Percentiles rank a stretch among this genome's conserved stretches.
phyloP scores from a whole-genome alignment of 2,329 filamentous ascomycete species.

The Xylaria sp. region DNA sequence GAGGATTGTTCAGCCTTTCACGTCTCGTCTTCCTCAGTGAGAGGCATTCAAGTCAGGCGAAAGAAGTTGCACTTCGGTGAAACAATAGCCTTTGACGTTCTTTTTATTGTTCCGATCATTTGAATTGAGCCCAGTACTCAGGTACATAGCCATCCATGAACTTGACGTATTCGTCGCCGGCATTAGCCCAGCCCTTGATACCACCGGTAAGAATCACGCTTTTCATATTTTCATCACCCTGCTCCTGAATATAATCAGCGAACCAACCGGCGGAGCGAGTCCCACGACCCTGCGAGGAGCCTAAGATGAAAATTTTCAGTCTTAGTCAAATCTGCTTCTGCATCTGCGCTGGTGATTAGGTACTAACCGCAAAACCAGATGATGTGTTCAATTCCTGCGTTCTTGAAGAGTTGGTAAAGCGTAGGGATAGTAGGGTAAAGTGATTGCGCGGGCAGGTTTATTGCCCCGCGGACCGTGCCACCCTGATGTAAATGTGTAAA shows the following conservation, averaged over 20 bases:
- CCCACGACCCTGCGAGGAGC: conserved; percentile 60
- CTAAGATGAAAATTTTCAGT: conserved; percentile 41
- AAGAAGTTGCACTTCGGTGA: not conserved
- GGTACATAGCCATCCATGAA: conserved; percentile 55
- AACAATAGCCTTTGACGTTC: not conserved
- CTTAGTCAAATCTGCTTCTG: not conserved
- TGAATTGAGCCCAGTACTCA: conserved; percentile 38
- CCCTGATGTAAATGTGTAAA: conserved; percentile 47
- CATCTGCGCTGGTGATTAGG: too few species aligned
- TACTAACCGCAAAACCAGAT: conserved; percentile 57
- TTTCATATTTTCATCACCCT: conserved; percentile 48
- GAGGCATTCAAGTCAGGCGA: not conserved
- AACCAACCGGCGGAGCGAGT: conserved; percentile 62
- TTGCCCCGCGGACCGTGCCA: conserved; percentile 59
- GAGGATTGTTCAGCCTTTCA: not conserved
- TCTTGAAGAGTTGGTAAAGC: conserved; percentile 50
- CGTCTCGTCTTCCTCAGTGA: not conserved
- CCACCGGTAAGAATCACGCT: conserved; percentile 58
- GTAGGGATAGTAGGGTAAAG: conserved; percentile 50
- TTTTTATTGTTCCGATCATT: not conserved
- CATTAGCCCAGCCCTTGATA: conserved; percentile 59
- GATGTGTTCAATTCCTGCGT: conserved; percentile 47
- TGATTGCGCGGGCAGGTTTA: conserved; percentile 58
- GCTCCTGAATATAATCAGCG: conserved; percentile 54
- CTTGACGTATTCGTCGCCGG: conserved; percentile 53